Conservation (phyloP, 2,329 filamentous ascomycete genomes). For the Dendryphion nanum region DNA sequence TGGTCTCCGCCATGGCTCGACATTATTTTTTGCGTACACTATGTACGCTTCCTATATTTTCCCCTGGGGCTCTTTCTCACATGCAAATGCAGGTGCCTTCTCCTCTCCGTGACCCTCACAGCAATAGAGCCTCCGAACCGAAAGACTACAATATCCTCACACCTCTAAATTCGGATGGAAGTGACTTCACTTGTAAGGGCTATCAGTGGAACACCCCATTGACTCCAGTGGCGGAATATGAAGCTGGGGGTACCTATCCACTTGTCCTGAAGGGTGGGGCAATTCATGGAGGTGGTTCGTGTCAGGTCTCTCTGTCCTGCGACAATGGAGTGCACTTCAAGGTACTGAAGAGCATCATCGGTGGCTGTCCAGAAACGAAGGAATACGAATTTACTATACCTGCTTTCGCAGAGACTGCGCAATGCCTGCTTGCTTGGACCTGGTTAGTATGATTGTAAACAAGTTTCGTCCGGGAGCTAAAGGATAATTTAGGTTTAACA, state of each 20-base stretch:
- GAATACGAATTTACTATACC: constrained; percentile 68
- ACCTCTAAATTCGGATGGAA: constrained; percentile 60
- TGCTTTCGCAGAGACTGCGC: constrained; percentile 56
- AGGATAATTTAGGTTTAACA: constrained; percentile 65
- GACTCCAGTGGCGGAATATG: constrained; percentile 59
- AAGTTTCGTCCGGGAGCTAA: too few species aligned
- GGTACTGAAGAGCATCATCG: constrained; percentile 64
- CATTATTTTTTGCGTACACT: constrained; percentile 15
- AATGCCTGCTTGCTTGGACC: constrained; percentile 71
- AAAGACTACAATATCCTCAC: constrained; percentile 70
- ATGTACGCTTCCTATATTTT: constrained; percentile 18
- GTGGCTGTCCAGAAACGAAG: constrained; percentile 53
- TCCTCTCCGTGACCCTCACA: constrained; percentile 51
- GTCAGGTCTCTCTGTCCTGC: constrained; percentile 73
- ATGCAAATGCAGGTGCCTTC: constrained; percentile 58
- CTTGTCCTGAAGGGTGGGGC: constrained; percentile 62
- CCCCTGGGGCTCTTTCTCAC: constrained; percentile 38
- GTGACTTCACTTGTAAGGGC: constrained; percentile 76
- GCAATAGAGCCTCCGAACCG: constrained; percentile 43
- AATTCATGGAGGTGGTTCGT: constrained; percentile 68
- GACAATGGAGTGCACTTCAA: constrained; percentile 69
- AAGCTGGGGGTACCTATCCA: constrained; percentile 61
- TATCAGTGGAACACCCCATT: constrained; percentile 54
- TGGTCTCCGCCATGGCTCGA: constrained; percentile 22
- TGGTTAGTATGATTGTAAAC: constrained; percentile 22